These are phyloP conservation scores for Chloris gayana DNA, from an alignment of 176 grass and related monocot species.

Conservation along the genomic window DNA sequence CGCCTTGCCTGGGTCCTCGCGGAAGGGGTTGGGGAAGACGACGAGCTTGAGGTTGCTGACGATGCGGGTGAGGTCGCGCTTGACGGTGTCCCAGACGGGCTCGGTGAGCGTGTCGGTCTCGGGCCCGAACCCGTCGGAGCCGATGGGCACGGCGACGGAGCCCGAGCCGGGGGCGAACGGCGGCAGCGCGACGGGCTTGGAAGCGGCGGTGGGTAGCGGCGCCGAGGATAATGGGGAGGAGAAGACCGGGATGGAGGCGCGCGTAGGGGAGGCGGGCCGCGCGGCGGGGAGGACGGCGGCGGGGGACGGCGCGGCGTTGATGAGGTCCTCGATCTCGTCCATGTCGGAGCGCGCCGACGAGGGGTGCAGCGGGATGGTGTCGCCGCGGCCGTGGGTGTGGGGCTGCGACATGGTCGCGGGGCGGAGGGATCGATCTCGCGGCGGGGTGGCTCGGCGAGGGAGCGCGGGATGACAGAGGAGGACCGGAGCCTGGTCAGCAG, in stretches of 20 bases:
- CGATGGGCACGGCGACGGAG: too few species aligned
- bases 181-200: too few species aligned
- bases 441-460: neutral
- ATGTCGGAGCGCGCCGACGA: conserved; percentile 88
- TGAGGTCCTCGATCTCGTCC: conserved; percentile 89
- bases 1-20: conserved; percentile 87
- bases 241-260: conserved; percentile 15
- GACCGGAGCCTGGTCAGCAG: neutral
- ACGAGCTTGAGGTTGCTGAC: conserved; percentile 92
- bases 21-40: conserved; percentile 91
- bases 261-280: conserved; percentile 18
- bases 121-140: too few species aligned
- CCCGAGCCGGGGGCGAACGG: too few species aligned
- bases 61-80: conserved; percentile 86
- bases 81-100: conserved; percentile 87
- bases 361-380: conserved; percentile 72
- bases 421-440: neutral
- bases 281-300: conserved; percentile 48
- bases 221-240: too few species aligned
- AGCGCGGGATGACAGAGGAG: neutral
- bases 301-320: conserved; percentile 37
- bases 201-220: too few species aligned
- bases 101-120: conserved; percentile 66
- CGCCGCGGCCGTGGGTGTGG: conserved; percentile 25
- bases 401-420: conserved; percentile 57